Percentiles rank a stretch among this genome's conserved stretches.
Conservation (phyloP, 768 basidiomycete genomes). For the Tulasnella sp. region DNA sequence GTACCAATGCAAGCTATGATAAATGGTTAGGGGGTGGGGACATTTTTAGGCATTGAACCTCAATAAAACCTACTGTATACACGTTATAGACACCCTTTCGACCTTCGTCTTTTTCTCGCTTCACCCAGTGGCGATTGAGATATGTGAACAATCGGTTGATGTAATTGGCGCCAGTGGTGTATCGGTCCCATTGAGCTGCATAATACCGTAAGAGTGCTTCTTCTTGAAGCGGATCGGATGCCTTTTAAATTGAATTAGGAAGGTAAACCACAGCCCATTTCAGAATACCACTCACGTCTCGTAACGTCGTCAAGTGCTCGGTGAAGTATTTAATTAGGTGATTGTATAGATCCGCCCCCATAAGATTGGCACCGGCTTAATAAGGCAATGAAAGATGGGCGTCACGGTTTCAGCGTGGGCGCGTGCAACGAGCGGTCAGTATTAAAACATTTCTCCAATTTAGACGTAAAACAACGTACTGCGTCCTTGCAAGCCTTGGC, state of each 20-base stretch:
- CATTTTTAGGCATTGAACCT: slow-evolving; percentile 17
- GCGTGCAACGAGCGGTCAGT: slow-evolving; percentile 16
- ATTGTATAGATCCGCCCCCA: slow-evolving; percentile 96
- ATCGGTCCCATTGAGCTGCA: slow-evolving; percentile 85
- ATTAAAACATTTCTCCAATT: background rate
- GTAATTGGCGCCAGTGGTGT: slow-evolving; percentile 94
- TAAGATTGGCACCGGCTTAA: slow-evolving; percentile 79
- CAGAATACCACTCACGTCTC: slow-evolving; percentile 37
- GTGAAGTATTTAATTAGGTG: slow-evolving; percentile 87
- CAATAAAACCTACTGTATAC: slow-evolving; percentile 62
- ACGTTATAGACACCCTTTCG: slow-evolving; percentile 89
- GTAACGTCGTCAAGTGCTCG: slow-evolving; percentile 54
- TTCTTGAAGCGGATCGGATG: slow-evolving; percentile 67
- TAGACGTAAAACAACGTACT: too few relatives aligned
- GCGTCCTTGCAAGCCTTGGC: slow-evolving; percentile 14
- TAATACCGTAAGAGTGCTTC: slow-evolving; percentile 84
- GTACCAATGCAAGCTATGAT: slow-evolving; percentile 73
- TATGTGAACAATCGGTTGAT: slow-evolving; percentile 97
- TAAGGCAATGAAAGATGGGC: slow-evolving; percentile 9
- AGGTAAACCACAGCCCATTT: background rate
- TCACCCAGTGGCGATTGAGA: slow-evolving; percentile 98
- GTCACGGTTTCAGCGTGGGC: slow-evolving; percentile 18
- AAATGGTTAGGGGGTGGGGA: slow-evolving; percentile 15
- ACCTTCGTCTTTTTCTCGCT: slow-evolving; percentile 94
- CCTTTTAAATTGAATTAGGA: slow-evolving; percentile 33